Base-by-base conservation (phyloP, 139 green algal genomes). In the Dunaliella primolecta region DNA sequence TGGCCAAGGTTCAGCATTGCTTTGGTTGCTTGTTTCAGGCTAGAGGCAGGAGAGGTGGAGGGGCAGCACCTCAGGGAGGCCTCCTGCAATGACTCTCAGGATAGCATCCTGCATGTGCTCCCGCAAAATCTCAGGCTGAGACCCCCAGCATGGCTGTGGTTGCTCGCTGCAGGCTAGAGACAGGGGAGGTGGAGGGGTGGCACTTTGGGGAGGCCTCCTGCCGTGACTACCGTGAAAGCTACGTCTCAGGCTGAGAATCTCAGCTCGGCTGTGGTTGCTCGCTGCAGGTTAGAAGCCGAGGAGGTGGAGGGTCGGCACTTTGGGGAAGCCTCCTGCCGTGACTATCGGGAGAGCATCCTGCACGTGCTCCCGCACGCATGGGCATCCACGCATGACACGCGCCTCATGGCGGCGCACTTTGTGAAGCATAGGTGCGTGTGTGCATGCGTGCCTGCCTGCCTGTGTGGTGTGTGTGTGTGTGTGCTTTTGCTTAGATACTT, bases 191-290 rank as follows among this genome's bases (percentile, higher is more conserved):
- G n/a, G 91, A 91, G 71, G 89, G 84, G 0, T 85, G 91, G 15
- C 93, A 98, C 80, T 97, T 96, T 85, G 94, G 95, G 3, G 95
- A 98, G 92, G 86, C 91, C 0, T 97, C 94, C 30, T 99, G 97
- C 89, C 88, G 95, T n/a, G 95, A 98, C 29, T 99, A 95, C 89
- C 90, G 95, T 3, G 89, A 96, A 76, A 93, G 92, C n/a, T n/a
- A n/a, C n/a, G n/a, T n/a, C n/a, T n/a, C n/a, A n/a, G n/a, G n/a
- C n/a, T n/a, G n/a, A n/a, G n/a, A n/a, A n/a, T n/a, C n/a, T n/a
- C n/a, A n/a, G n/a, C n/a, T n/a, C n/a, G n/a, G n/a, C n/a, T n/a
- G n/a, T n/a, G n/a, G n/a, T n/a, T n/a, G n/a, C n/a, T n/a, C n/a
- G n/a, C n/a, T n/a, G 30, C 87, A 93, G 90, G 84, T 89, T 97